phyloP scores from a whole-genome alignment of 2,329 filamentous ascomycete genomes.

The Botrytis hyacinthi region DNA sequence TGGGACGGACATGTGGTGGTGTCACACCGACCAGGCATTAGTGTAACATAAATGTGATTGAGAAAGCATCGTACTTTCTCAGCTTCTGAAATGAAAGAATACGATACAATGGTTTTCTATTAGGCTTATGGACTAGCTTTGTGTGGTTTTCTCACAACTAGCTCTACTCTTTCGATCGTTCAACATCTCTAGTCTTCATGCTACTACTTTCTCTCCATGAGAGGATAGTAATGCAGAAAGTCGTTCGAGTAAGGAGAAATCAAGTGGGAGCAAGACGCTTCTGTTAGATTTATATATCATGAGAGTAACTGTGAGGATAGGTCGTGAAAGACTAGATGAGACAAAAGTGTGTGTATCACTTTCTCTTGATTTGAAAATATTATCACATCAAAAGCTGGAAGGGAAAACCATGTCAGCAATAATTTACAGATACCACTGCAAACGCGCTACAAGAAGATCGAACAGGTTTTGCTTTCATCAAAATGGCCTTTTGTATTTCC shows the following conservation, averaged over 20 bases:
- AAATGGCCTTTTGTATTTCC: neutral
- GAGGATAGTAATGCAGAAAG: neutral
- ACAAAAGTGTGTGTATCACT: neutral
- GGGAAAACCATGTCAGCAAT: neutral
- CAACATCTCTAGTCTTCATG: neutral
- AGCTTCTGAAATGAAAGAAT: fast-evolving
- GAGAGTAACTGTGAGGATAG: no score
- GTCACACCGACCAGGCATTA: no score
- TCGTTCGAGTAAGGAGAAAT: neutral
- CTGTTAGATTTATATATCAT: fast-evolving
- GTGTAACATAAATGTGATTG: no score
- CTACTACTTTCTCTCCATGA: neutral
- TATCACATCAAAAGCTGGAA: neutral
- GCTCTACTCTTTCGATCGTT: neutral
- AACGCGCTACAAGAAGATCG: neutral
- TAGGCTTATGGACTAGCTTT: neutral
- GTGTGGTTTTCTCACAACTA: neutral
- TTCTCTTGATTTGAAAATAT: neutral
- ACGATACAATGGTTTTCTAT: neutral
- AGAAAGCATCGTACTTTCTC: neutral
- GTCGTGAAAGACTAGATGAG: neutral
- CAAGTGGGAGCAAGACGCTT: neutral
- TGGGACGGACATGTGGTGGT: no score
- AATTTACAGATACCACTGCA: no score
- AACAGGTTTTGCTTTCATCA: neutral